These are phyloP conservation scores for Hansenula anomala DNA, from an alignment of 1,139 yeast genomes.

Conservation along the genomic window DNA sequence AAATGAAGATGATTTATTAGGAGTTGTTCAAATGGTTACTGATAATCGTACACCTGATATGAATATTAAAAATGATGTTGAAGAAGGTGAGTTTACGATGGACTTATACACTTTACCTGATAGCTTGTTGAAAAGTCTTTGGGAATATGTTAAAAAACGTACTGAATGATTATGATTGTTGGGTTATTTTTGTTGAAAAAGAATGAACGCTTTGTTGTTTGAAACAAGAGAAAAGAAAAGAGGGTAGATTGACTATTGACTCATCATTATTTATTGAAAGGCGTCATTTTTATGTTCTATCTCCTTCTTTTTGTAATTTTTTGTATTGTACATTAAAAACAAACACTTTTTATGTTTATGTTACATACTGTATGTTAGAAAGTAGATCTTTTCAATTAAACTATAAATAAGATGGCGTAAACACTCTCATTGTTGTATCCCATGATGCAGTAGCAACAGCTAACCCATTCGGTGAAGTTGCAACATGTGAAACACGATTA, in stretches of 20 bases:
- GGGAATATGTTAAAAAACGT: conserved; percentile 83
- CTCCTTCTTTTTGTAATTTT: too few species aligned
- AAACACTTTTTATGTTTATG: not conserved
- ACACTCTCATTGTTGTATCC: conserved; percentile 63
- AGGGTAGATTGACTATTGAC: too few species aligned
- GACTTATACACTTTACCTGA: conserved; percentile 94
- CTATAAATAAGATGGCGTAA: conserved; percentile 42
- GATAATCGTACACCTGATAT: conserved; percentile 93
- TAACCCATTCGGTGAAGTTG: conserved; percentile 69
- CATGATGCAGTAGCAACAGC: conserved; percentile 70
- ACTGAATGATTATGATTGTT: conserved; percentile 10
- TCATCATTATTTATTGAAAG: too few species aligned
- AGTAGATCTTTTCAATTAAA: not conserved
- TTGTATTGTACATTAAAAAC: conserved; percentile 1
- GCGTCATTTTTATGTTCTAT: too few species aligned
- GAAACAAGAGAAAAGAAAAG: too few species aligned
- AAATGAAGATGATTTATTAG: conserved; percentile 87
- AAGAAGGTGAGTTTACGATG: conserved; percentile 96
- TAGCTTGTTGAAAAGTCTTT: conserved; percentile 81
- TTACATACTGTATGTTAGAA: not conserved
- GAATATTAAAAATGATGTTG: conserved; percentile 94
- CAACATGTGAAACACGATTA: conserved; percentile 59
- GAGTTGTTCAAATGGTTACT: conserved; percentile 96
- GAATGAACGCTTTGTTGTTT: too few species aligned
- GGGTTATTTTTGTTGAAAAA: too few species aligned